A percentile compares a stretch with the other conserved stretches of the same genome.
Conservation (phyloP, 371 early-diverging fungal genomes). For the Mortierella sp. region DNA sequence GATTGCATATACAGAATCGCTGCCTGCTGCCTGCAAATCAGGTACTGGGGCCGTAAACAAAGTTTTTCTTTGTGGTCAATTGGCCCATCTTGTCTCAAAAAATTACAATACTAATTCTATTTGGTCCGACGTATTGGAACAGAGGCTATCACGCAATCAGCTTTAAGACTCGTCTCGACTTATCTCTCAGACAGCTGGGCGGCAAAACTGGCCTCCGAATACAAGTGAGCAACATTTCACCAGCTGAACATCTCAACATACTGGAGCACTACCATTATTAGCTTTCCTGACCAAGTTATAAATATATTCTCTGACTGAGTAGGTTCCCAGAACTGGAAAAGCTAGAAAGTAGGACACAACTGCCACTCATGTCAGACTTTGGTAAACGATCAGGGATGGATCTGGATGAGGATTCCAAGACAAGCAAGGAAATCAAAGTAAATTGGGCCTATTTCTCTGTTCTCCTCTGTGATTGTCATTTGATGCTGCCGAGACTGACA, state of each 20-base stretch:
- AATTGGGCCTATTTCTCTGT: not conserved
- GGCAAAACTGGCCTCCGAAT: constrained; percentile 31
- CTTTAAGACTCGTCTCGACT: constrained; percentile 30
- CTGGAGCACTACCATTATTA: not conserved
- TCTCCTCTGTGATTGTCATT: not conserved
- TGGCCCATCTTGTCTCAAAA: not conserved
- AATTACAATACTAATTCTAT: not conserved
- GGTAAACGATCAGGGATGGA: constrained; percentile 49
- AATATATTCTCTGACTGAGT: not conserved
- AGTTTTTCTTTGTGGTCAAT: not conserved
- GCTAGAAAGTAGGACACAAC: constrained; percentile 39
- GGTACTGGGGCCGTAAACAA: constrained; percentile 7
- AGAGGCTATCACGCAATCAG: constrained; percentile 45
- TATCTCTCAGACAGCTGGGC: constrained; percentile 47
- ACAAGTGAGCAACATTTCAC: constrained; percentile 10
- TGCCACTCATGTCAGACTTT: constrained; percentile 31
- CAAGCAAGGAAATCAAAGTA: constrained; percentile 39
- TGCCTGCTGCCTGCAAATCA: constrained; percentile 31
- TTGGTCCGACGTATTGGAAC: not conserved
- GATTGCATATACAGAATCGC: constrained; percentile 46
- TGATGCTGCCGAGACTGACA: not conserved
- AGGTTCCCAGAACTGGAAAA: constrained; percentile 52
- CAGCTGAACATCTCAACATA: not conserved
- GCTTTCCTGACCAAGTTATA: not conserved
- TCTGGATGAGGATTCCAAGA: constrained; percentile 33